Evolutionary conservation across 176 grass and related monocot genomes (phyloP).

Genomic region (Pontederia crassipes): DNA sequence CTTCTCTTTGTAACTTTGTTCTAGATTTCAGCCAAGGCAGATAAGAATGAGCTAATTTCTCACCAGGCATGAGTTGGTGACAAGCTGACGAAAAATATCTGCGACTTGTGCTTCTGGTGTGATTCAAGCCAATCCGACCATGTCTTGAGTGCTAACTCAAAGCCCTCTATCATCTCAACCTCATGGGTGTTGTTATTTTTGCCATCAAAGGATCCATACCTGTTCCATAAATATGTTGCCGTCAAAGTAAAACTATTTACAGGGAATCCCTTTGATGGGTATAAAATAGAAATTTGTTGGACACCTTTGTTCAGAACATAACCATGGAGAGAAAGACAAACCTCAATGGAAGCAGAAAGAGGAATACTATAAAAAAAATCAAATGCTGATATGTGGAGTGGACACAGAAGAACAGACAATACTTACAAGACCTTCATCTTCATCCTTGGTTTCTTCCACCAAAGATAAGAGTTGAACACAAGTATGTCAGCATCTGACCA

Average conservation of each 20-base stretch:
- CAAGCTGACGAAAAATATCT: conserved; percentile 68
- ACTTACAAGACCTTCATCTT: conserved; percentile 88
- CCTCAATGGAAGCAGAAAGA: too few relatives aligned
- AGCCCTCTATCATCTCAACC: conserved; percentile 63
- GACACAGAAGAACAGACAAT: background rate
- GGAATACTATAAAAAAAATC: too few relatives aligned
- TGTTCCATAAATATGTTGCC: conserved; percentile 14
- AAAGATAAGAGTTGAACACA: conserved; percentile 90
- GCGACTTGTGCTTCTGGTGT: conserved; percentile 42
- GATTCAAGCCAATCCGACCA: conserved; percentile 45
- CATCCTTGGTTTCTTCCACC: conserved; percentile 91
- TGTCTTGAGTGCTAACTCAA: conserved; percentile 57
- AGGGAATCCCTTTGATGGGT: too few relatives aligned
- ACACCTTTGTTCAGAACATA: background rate
- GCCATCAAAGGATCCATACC: conserved; percentile 60
- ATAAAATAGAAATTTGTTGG: background rate
- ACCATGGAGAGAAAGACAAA: too few relatives aligned
- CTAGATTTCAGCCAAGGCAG: too few relatives aligned
- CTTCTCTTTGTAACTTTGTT: too few relatives aligned
- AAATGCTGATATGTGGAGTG: background rate
- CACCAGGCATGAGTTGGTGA: conserved; percentile 79
- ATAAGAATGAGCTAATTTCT: conserved; percentile 1
- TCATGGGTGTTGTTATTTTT: conserved; percentile 43
- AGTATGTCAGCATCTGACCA: conserved; percentile 70
- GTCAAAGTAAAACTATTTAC: background rate